Evolutionary conservation across 163 green algal species (phyloP).

Genomic region (Scenedesmus sp.): DNA sequence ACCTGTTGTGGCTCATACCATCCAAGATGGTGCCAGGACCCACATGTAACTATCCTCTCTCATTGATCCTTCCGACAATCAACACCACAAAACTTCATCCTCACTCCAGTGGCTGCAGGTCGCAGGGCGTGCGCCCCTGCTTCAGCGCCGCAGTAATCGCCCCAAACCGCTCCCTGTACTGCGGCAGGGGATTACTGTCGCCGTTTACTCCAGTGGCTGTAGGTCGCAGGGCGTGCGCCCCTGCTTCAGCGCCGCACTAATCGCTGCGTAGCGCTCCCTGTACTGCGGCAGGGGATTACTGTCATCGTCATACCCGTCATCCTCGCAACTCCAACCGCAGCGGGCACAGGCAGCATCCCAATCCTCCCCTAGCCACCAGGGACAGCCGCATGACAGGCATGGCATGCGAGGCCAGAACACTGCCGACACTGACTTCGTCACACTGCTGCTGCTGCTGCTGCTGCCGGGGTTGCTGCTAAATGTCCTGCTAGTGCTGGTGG

Average conservation of each 20-base stretch:
- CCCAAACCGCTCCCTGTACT: constrained; percentile 67
- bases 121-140: constrained; percentile 60
- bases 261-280: constrained; percentile 65
- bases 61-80: no score
- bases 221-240: constrained; percentile 60
- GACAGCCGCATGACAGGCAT: constrained; percentile 86
- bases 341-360: constrained; percentile 83
- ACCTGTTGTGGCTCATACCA: no score
- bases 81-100: no score
- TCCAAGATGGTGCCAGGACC: no score
- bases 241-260: constrained; percentile 64
- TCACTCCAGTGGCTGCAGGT: neutral
- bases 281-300: constrained; percentile 77
- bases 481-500: constrained; percentile 7
- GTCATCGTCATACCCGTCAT: constrained; percentile 87
- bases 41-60: no score
- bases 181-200: constrained; percentile 73
- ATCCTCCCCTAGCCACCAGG: constrained; percentile 89
- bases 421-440: constrained; percentile 47
- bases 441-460: constrained; percentile 59
- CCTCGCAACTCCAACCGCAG: constrained; percentile 83
- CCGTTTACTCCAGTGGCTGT: neutral
- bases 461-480: constrained; percentile 10
- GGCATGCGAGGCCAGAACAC: constrained; percentile 89
- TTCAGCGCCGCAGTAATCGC: constrained; percentile 67